Conservation (phyloP, 2,329 filamentous ascomycete genomes). For the Lithohypha guttulata region DNA sequence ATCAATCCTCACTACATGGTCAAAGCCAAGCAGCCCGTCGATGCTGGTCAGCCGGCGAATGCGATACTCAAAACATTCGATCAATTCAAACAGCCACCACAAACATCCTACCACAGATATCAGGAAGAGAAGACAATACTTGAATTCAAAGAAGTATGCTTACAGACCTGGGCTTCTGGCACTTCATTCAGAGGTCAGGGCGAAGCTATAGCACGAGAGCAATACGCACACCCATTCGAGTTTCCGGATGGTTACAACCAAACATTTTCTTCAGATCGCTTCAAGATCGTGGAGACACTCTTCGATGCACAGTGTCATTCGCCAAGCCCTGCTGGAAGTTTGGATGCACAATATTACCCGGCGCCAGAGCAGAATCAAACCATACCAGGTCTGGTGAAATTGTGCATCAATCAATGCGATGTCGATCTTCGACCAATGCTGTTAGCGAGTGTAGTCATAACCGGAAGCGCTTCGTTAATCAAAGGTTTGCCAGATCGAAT, state of each 20-base stretch:
- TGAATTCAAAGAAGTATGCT: constrained; percentile 95
- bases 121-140: constrained; percentile 89
- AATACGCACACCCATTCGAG: constrained; percentile 70
- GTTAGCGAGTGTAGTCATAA: constrained; percentile 83
- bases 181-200: constrained; percentile 19
- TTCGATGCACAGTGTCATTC: constrained; percentile 78
- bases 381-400: constrained; percentile 70
- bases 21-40: constrained; percentile 75
- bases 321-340: constrained; percentile 33
- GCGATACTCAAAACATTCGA: constrained; percentile 62
- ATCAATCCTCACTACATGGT: constrained; percentile 80
- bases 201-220: constrained; percentile 57
- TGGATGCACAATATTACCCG: constrained; percentile 27
- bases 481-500: constrained; percentile 88
- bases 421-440: constrained; percentile 77
- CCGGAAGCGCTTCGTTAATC: constrained; percentile 74
- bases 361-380: constrained; percentile 62
- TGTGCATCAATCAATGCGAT: constrained; percentile 68
- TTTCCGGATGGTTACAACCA: constrained; percentile 96
- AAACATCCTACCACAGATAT: constrained; percentile 64
- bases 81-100: constrained; percentile 45
- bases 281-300: constrained; percentile 73
- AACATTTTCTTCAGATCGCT: constrained; percentile 82
- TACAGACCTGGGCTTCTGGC: constrained; percentile 67
- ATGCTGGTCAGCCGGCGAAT: constrained; percentile 70